Percentiles rank a stretch among this genome's conserved stretches.
These are phyloP conservation scores for Rhodotorula kratochvilovae DNA, from an alignment of 768 basidiomycete genomes.

Conservation along the genomic window DNA sequence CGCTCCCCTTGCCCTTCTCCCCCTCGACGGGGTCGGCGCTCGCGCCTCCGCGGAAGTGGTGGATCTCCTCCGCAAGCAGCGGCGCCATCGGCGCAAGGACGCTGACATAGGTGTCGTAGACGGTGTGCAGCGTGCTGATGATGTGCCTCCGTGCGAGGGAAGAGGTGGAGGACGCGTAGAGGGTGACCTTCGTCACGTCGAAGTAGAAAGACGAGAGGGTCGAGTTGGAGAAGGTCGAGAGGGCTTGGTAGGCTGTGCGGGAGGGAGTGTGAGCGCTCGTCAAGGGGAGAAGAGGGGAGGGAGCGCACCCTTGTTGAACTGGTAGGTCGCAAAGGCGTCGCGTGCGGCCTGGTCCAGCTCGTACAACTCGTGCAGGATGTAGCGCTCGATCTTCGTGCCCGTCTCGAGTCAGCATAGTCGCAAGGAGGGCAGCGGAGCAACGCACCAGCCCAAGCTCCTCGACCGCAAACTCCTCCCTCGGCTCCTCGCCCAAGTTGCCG, in stretches of 20 bases:
- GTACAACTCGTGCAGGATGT: constrained; percentile 78
- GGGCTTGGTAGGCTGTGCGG: constrained; percentile 61
- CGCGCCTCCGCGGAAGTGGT: constrained; percentile 47
- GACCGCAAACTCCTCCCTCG: constrained; percentile 15
- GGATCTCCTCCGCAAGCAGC: constrained; percentile 84
- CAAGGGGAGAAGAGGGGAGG: background rate
- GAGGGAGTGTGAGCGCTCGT: background rate
- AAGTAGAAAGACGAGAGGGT: constrained; percentile 88
- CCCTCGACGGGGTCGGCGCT: constrained; percentile 36
- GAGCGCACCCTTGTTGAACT: constrained; percentile 71
- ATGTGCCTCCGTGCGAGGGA: constrained; percentile 61
- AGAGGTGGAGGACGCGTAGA: constrained; percentile 65
- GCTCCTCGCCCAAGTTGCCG: constrained; percentile 59
- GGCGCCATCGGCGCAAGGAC: constrained; percentile 82
- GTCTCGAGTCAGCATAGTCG: too few species aligned
- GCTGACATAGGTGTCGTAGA: constrained; percentile 54
- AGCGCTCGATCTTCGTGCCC: constrained; percentile 68
- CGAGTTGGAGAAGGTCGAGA: constrained; percentile 73
- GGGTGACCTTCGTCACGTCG: constrained; percentile 79
- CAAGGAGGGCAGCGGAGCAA: too few species aligned
- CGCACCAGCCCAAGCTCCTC: constrained; percentile 64
- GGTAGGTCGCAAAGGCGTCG: constrained; percentile 65
- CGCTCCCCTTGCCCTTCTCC: constrained; percentile 51
- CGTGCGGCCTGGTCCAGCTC: constrained; percentile 64
- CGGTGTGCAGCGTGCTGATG: constrained; percentile 65